Evolutionary conservation across 2,329 filamentous ascomycete species (phyloP), one percentile per base, ranked within the genome.

Genomic region (Beauveria sp.): DNA sequence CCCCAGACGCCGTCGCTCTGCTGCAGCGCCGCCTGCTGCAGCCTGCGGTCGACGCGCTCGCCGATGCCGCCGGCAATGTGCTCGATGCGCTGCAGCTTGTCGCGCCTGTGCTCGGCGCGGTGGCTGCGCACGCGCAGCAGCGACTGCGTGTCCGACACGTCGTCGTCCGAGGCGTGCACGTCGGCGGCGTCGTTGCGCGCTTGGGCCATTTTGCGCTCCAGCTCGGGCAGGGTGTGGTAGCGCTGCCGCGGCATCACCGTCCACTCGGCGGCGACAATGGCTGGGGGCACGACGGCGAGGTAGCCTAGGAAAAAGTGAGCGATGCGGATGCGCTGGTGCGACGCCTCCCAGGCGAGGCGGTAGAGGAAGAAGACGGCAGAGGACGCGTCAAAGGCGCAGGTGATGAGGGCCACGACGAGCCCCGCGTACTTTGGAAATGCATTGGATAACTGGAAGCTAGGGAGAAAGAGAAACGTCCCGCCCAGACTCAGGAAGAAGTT

Each of bases 391-490:
- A 94, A 96, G 5, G 90, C 89, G 6, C 90, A 90, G 0, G 90
- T 93, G 57, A 96, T 75, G 40, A 91, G 79, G 2, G 91, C 90
- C 9, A 96, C 78, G 64, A 96, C 91, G n/a, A 91, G 76, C 2
- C 90, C 90, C 1, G 89, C 89, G 68, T 88, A 82, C 55, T 81
- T 81, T 1, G 90, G 90, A 69, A 96, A 93, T 3, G 90, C 86
- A 71, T 94, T 94, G 44, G 89, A 91, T 44, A 94, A 82, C 70
- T 94, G 90, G 73, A 93, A 93, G 3, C 88, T 89, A 9, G 89
- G 87, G 61, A 94, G 90, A 73, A 91, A 94, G 56, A 90, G 84
- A 67, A 92, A 92, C 2, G 90, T 89, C 0, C 90, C 91, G 22
- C 90, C 91, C 1, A 93, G 79, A 0, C 90, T 88, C 8, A 94